Evolutionary conservation across 2,329 filamentous ascomycete species (phyloP).

Genomic region (Amauroascus verrucosus): DNA sequence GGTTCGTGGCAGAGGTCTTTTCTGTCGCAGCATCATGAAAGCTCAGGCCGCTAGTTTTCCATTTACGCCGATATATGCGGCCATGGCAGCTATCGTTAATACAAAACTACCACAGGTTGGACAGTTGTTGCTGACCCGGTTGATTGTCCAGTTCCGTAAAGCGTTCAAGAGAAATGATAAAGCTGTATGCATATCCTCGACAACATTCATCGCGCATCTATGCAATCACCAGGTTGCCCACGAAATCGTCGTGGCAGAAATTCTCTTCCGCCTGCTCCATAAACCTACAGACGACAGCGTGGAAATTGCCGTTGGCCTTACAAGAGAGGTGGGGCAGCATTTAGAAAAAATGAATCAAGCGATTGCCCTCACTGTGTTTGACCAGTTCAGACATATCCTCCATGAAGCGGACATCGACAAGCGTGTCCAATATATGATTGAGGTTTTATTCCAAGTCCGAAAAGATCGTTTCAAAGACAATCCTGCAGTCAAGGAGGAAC

Average conservation of each 20-base stretch:
- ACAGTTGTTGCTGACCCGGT: slow-evolving; percentile 72
- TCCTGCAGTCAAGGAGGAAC: slow-evolving; percentile 76
- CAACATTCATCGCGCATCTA: slow-evolving; percentile 88
- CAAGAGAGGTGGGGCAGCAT: slow-evolving; percentile 85
- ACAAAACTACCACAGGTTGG: slow-evolving; percentile 93
- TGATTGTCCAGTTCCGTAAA: slow-evolving; percentile 90
- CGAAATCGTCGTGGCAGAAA: slow-evolving; percentile 87
- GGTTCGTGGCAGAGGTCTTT: slow-evolving; percentile 78
- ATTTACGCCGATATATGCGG: slow-evolving; percentile 92
- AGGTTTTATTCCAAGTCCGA: slow-evolving; percentile 90
- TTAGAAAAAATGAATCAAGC: slow-evolving; percentile 88
- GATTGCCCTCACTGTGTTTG: slow-evolving; percentile 83
- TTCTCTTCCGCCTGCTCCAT: slow-evolving; percentile 79
- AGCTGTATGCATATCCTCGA: slow-evolving; percentile 82
- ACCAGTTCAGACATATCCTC: slow-evolving; percentile 88
- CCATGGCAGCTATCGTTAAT: slow-evolving; percentile 93
- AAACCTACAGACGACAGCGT: slow-evolving; percentile 97
- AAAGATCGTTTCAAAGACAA: slow-evolving; percentile 97
- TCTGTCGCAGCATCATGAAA: slow-evolving; percentile 96
- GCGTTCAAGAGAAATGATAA: slow-evolving; percentile 96
- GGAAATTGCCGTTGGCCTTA: slow-evolving; percentile 91
- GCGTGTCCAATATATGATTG: slow-evolving; percentile 98
- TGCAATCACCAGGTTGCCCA: slow-evolving; percentile 94
- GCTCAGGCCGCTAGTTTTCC: slow-evolving; percentile 91
- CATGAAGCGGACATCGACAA: slow-evolving; percentile 97